Base-by-base conservation (phyloP, 1,139 yeast genomes). In the Blastobotrys aristatus region DNA sequence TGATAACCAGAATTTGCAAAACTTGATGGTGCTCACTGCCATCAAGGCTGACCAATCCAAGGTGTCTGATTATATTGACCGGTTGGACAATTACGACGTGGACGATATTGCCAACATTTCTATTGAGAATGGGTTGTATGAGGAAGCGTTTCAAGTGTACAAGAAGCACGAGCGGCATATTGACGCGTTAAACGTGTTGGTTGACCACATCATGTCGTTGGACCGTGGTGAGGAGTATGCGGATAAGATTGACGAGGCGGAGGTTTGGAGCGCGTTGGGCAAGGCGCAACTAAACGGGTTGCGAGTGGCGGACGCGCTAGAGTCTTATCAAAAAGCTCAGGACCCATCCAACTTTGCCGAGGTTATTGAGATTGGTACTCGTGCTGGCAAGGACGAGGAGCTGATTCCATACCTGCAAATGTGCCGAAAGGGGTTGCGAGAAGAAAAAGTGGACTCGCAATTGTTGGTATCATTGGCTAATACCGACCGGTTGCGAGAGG, bases 181-280 rank as follows among this genome's bases (percentile, higher is more conserved):
- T 20, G 85, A 87, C 53, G 98, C 98, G 29, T 76, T 92, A 76
- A 82, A 79, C 57, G 98, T 92, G 26, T 75, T 92, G 63, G 94
- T 89, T 53, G 98, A 92, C 61, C 95, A 92, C 59, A 75, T 92
- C 57, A 78, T 90, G 84, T 87, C 96, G 13, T 79, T 92, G 53
- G 98, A 92, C 67, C 84, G 98, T 66, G 98, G 95, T 63, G 94
- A 85, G 63, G 80, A 82, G 53, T 94, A 87, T 61, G 97, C 96
- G 55, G 97, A 90, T 60, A 87, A 86, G 69, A 74, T 88, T 57
- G 92, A 90, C 60, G 75, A 79, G 35, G 80, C 95, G 13, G 96
- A 84, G 59, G 76, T 92, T 56, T 92, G 97, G 97, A 84, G 86
- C 62, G 95, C 89, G 69, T 78, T 94, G 53, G 99, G 97, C 77